These are phyloP conservation scores for Dentipellis fragilis DNA, from an alignment of 768 basidiomycete species.

Conservation along the genomic window DNA sequence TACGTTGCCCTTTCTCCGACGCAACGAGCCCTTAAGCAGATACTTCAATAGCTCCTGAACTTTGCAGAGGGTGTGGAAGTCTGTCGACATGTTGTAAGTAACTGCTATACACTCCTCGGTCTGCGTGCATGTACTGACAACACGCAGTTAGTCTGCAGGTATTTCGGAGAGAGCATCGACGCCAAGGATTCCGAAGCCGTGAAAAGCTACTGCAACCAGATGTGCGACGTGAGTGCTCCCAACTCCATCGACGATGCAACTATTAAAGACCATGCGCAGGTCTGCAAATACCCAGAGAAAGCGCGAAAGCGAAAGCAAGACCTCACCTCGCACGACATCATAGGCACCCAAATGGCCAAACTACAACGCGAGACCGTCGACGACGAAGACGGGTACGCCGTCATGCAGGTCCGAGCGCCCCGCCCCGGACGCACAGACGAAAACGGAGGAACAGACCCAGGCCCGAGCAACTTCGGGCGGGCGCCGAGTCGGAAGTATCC, in stretches of 20 bases:
- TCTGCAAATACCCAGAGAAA: conserved; percentile 74
- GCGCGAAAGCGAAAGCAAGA: conserved; percentile 35
- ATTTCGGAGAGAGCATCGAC: conserved; percentile 68
- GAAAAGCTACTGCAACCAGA: conserved; percentile 51
- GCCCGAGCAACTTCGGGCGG: background rate
- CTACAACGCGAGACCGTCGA: conserved; percentile 15
- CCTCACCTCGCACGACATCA: conserved; percentile 34
- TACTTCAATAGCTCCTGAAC: conserved; percentile 28
- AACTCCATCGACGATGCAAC: background rate
- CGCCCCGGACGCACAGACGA: background rate
- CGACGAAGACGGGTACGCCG: conserved; percentile 19
- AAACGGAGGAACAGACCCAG: background rate
- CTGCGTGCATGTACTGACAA: background rate
- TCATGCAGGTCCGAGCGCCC: background rate
- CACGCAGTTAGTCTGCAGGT: conserved; percentile 59
- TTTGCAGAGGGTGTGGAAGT: conserved; percentile 48
- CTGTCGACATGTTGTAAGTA: conserved; percentile 66
- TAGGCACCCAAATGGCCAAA: conserved; percentile 14
- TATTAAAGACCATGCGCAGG: conserved; percentile 26
- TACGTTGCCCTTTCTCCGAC: conserved; percentile 23
- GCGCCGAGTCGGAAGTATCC: background rate
- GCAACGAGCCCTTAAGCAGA: conserved; percentile 19
- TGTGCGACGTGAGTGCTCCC: conserved; percentile 63
- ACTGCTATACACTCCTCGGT: background rate
- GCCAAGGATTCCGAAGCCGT: conserved; percentile 30